These are phyloP conservation scores for Naganishia vishniacii DNA, from an alignment of 768 basidiomycete species.

Conservation along the genomic window DNA sequence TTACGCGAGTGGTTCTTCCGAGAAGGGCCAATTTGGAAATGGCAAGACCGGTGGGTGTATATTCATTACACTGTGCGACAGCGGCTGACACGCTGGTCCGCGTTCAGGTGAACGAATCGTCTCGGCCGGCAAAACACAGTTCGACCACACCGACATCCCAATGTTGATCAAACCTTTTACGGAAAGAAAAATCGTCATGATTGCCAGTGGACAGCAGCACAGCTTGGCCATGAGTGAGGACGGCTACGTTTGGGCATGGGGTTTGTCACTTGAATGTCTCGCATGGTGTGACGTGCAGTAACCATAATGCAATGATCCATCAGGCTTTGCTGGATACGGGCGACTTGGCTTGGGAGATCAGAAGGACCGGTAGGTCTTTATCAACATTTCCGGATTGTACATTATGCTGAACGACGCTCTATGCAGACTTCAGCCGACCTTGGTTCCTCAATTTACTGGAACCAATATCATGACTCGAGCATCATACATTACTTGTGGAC, in stretches of 20 bases:
- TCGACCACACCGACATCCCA: slow-evolving; percentile 59
- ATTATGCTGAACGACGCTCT: background rate
- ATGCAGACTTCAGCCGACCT: slow-evolving; percentile 62
- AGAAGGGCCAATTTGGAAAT: slow-evolving; percentile 88
- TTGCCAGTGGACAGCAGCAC: slow-evolving; percentile 83
- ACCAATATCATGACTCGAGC: slow-evolving; percentile 63
- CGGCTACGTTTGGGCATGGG: slow-evolving; percentile 44
- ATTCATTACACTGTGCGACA: too few relatives aligned
- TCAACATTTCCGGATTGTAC: slow-evolving; percentile 79
- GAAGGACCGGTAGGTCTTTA: slow-evolving; percentile 55
- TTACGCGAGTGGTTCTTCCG: slow-evolving; percentile 82
- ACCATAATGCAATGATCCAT: too few relatives aligned
- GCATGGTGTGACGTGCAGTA: background rate
- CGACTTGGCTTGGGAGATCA: slow-evolving; percentile 66
- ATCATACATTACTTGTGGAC: slow-evolving; percentile 65
- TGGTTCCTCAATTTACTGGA: slow-evolving; percentile 80
- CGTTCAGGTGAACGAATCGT: slow-evolving; percentile 63
- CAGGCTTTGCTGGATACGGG: slow-evolving; percentile 58
- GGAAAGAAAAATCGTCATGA: slow-evolving; percentile 70
- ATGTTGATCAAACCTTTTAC: slow-evolving; percentile 66
- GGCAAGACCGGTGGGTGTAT: slow-evolving; percentile 69
- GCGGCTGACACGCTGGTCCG: too few relatives aligned
- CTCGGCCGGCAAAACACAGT: slow-evolving; percentile 75
- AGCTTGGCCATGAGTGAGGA: slow-evolving; percentile 70
- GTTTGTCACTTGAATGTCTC: slow-evolving; percentile 19